Evolutionary conservation across 495 filamentous ascomycete species (phyloP).

Genomic region (Penicillium dipodomyicola): DNA sequence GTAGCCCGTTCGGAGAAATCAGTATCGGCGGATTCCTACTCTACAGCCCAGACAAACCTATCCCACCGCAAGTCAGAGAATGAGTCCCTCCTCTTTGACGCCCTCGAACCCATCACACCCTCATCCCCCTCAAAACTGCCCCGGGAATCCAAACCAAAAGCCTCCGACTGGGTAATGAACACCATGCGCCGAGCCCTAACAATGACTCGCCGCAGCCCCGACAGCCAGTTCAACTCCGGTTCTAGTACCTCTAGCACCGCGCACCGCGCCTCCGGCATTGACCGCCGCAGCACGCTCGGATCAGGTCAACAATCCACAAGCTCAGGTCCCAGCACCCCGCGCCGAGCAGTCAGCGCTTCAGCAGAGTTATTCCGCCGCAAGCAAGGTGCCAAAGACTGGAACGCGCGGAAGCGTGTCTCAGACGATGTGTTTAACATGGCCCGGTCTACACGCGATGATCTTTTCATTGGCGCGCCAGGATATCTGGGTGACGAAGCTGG

Average conservation of each 20-base stretch:
- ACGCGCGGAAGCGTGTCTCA: slow-evolving; percentile 38
- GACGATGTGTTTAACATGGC: slow-evolving; percentile 20
- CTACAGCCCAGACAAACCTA: slow-evolving; percentile 63
- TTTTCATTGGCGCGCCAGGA: slow-evolving; percentile 29
- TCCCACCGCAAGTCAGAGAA: slow-evolving; percentile 63
- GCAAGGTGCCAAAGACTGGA: slow-evolving; percentile 59
- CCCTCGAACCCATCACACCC: slow-evolving; percentile 13
- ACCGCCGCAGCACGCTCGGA: slow-evolving; percentile 34
- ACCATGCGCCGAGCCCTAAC: slow-evolving; percentile 55
- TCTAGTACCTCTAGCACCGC: slow-evolving; percentile 11
- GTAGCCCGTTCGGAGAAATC: slow-evolving; percentile 35
- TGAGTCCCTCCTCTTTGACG: slow-evolving; percentile 53
- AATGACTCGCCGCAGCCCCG: slow-evolving; percentile 35
- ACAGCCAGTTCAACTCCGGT: slow-evolving; percentile 9
- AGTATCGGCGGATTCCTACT: slow-evolving; percentile 60
- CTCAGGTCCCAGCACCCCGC: slow-evolving; percentile 32
- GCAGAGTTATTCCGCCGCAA: slow-evolving; percentile 58
- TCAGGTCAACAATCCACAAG: slow-evolving; percentile 5
- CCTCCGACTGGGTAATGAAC: slow-evolving; percentile 51
- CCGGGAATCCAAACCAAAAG: slow-evolving; percentile 34
- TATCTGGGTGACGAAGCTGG: slow-evolving; percentile 27
- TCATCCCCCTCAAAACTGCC: slow-evolving; percentile 34
- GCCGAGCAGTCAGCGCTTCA: slow-evolving; percentile 58
- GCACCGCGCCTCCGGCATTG: slow-evolving; percentile 34
- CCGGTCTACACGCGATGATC: slow-evolving; percentile 32